phyloP scores from a whole-genome alignment of 495 filamentous ascomycete genomes.

The Lasiosphaeria hispida region DNA sequence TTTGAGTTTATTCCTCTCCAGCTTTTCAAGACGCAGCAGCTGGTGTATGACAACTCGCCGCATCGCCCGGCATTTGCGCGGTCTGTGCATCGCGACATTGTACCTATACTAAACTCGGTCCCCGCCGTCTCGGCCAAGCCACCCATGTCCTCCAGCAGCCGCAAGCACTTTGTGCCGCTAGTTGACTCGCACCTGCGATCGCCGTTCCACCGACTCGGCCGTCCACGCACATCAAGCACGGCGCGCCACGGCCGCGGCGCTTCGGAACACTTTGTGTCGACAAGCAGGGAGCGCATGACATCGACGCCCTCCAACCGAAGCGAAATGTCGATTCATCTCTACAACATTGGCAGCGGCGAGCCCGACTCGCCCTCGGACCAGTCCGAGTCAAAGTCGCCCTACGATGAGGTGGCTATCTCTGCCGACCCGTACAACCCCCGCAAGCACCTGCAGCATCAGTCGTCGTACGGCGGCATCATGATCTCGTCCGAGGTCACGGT shows the following conservation, averaged over 20 bases:
- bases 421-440: not conserved
- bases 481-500: slow-evolving; percentile 40
- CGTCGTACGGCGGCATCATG: slow-evolving; percentile 42
- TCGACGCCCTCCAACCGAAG: slow-evolving; percentile 16
- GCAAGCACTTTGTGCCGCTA: not conserved
- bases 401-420: not conserved
- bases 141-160: not conserved
- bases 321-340: slow-evolving; percentile 13
- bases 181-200: not conserved
- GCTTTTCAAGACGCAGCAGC: slow-evolving; percentile 51
- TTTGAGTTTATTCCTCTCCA: slow-evolving; percentile 46
- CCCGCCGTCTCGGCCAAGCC: slow-evolving; percentile 27
- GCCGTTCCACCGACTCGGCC: not conserved
- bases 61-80: slow-evolving; percentile 44
- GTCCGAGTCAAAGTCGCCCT: not conserved
- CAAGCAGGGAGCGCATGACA: slow-evolving; percentile 18
- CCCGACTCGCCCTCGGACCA: not conserved
- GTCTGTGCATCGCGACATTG: slow-evolving; percentile 45
- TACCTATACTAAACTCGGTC: slow-evolving; percentile 35
- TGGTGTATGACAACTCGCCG: slow-evolving; percentile 42
- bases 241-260: slow-evolving; percentile 1
- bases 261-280: slow-evolving; percentile 6
- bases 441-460: not conserved
- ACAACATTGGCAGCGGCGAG: slow-evolving; percentile 7
- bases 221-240: not conserved